Base-by-base conservation (phyloP, 768 basidiomycete species). In the Clavaria fumosa region DNA sequence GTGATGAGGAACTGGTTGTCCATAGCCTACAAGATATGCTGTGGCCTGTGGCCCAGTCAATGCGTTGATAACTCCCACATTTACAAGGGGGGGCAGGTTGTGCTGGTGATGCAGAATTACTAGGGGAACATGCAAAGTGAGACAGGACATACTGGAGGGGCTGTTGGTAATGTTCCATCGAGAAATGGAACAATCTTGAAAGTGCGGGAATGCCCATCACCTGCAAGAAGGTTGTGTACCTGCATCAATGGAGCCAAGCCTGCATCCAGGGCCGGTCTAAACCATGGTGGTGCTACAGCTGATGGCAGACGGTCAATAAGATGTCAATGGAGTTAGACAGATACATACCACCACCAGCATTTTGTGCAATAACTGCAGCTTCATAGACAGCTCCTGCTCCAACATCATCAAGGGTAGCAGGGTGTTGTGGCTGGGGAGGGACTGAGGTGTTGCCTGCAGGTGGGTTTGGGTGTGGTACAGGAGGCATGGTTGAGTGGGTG, bases 151-250 rank as follows among this genome's bases (percentile, higher is more conserved):
- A 40, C 39, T 24, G 21, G 39, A 23, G 33, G 39, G 33, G 17
- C 39, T 40, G 39, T 40, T n/a, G 28, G 39, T 24, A 40, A 34
- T 34, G 39, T 34, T 34, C 39, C 39, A 34, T 40, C 32, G 39
- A 40, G 31, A 34, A 40, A 40, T 34, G 39, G 39, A 40, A 40
- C 33, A 17, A 40, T 24, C 22, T 34, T 22, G 33, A 40, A 40
- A 23, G 31, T 31, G 32, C 17, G 33, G 32, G 22, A 9, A 40
- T 33, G 28, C 33, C 33, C 33, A 40, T 40, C 39, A 34, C 39
- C 33, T 34, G 39, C 39, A 34, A 40, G 39, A 34, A 33, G 33
- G 33, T 34, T 34, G 33, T 34, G 33, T 34, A 20, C 21, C 33
- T 34, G 19, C 28, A 23, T 40, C 33, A 40, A 40, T 40, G 23